Percentiles rank a stretch among this genome's conserved stretches.
These are phyloP conservation scores for Colletotrichum kahawae DNA, from an alignment of 2,329 filamentous ascomycete genomes.

Conservation along the genomic window DNA sequence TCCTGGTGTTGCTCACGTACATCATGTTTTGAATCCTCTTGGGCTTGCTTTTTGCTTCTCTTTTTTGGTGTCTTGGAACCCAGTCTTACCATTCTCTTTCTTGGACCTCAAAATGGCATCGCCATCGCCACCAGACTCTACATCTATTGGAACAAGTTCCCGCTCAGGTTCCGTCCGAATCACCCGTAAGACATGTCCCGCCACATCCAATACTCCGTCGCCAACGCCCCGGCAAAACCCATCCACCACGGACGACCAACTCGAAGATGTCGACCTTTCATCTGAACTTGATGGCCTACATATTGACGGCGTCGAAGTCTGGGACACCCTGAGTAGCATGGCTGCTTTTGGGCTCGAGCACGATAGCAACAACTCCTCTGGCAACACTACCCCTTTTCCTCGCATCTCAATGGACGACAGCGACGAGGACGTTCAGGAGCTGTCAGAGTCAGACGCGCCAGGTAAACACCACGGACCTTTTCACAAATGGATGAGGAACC, in stretches of 20 bases:
- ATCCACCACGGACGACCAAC: slow-evolving; percentile 28
- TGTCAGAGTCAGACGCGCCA: background rate
- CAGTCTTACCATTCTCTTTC: slow-evolving; percentile 35
- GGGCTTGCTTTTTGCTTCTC: slow-evolving; percentile 32
- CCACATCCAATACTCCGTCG: slow-evolving; percentile 33
- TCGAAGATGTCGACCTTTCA: slow-evolving; percentile 38
- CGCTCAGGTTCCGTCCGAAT: slow-evolving; percentile 43
- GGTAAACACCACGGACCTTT: slow-evolving; percentile 56
- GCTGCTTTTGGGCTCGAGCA: slow-evolving; percentile 43
- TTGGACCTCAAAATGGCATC: slow-evolving; percentile 38
- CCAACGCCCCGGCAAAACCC: slow-evolving; percentile 12
- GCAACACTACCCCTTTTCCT: background rate
- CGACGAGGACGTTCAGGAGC: slow-evolving; percentile 8
- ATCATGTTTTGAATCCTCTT: slow-evolving; percentile 45
- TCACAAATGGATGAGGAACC: slow-evolving; percentile 73
- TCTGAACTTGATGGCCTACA: slow-evolving; percentile 25
- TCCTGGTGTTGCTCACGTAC: slow-evolving; percentile 27
- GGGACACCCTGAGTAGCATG: slow-evolving; percentile 46
- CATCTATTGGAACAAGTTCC: slow-evolving; percentile 34
- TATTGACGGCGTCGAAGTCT: slow-evolving; percentile 35
- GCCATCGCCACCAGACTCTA: slow-evolving; percentile 31
- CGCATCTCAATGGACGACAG: slow-evolving; percentile 29
- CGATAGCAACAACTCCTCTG: slow-evolving; percentile 28
- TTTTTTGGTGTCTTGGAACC: slow-evolving; percentile 51
- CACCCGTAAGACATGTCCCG: slow-evolving; percentile 43